Evolutionary conservation across 306 rosid genomes (phyloP), one percentile per base, ranked within the genome.

Genomic region (Canavalia ensiformis): DNA sequence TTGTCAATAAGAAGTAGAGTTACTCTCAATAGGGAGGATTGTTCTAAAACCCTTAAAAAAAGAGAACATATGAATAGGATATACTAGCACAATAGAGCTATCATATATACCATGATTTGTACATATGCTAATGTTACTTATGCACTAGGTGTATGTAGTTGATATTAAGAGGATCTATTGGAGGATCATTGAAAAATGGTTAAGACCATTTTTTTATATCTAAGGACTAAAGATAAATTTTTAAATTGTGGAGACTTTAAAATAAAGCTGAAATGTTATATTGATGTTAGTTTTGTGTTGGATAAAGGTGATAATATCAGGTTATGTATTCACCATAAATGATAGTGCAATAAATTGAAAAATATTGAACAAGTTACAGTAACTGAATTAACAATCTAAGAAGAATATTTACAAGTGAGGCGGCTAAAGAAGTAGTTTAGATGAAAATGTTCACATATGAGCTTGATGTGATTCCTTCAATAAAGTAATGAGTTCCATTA

Each of bases 401-500:
- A 5, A 9, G 18, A 60, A 9, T 60, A 58, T 33, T 7, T 33
- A 11, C 72, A 66, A 42, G 72, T 66, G 31, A 71, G 2, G 76
- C 34, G 5, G 7, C 62, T 6, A 50, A 49, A 18, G 12, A 71
- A 11, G 30, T 0, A 0, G 33, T 33, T 31, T 50, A 31, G 31
- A 49, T 70, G 7, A 51, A 51, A 6, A 71, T 50, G 7, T 71
- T 71, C 47, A 71, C 33, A 6, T 3, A 2, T 33, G 6, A 71
- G 18, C 60, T 71, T 50, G 47, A 56, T 3, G 62, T 71, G 31
- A 47, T 33, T 66, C 81, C 50, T 41, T 28, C 30, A 41, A 66
- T 66, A 5, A 7, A 64, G 37, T 10, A 64, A 37, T 6, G 2
- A 11, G 0, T 66, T 18, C 34, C 33, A n/a, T 4, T 37, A 5